Percentiles rank a stretch among this genome's conserved stretches.
Evolutionary conservation across 139 green algal genomes (phyloP).

Genomic region (Protoeuglena noctilucae): DNA sequence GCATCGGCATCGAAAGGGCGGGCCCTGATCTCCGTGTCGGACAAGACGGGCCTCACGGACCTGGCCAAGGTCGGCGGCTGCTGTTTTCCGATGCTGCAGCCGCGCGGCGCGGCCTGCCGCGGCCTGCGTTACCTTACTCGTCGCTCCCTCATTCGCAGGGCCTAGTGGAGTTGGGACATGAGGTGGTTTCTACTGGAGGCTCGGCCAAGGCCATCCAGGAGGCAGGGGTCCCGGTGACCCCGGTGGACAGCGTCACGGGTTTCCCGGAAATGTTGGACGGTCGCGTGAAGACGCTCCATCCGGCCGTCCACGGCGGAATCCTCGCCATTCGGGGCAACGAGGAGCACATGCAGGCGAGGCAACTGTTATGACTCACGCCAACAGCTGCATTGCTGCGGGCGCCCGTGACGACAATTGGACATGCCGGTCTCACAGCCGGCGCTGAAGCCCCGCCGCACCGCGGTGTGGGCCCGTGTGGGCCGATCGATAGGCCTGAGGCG

Average conservation of each 20-base stretch:
- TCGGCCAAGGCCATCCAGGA: conserved; percentile 65
- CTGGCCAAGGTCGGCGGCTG: conserved; percentile 53
- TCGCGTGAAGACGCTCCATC: conserved; percentile 97
- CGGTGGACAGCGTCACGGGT: conserved; percentile 66
- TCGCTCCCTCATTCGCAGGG: conserved; percentile 30
- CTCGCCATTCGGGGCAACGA: conserved; percentile 64
- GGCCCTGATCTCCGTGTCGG: conserved; percentile 79
- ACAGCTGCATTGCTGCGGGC: too few species aligned
- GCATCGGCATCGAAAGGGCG: conserved; percentile 7
- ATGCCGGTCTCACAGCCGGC: too few species aligned
- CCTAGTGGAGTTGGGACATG: conserved; percentile 61
- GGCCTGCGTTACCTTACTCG: not conserved
- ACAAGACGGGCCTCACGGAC: conserved; percentile 67
- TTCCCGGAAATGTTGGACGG: conserved; percentile 92
- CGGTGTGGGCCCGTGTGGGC: too few species aligned
- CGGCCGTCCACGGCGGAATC: conserved; percentile 90
- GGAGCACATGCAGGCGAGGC: conserved; percentile 68
- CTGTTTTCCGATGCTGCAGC: not conserved
- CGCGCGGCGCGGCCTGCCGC: not conserved
- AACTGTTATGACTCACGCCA: too few species aligned
- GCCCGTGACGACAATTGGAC: too few species aligned
- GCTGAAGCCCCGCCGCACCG: too few species aligned
- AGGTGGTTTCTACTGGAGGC: conserved; percentile 88
- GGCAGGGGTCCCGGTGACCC: conserved; percentile 54
- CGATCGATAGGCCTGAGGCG: too few species aligned